A percentile compares a stretch with the other conserved stretches of the same genome.
Evolutionary conservation across 2,329 filamentous ascomycete species (phyloP).

Genomic region (Venturiaceae sp.): DNA sequence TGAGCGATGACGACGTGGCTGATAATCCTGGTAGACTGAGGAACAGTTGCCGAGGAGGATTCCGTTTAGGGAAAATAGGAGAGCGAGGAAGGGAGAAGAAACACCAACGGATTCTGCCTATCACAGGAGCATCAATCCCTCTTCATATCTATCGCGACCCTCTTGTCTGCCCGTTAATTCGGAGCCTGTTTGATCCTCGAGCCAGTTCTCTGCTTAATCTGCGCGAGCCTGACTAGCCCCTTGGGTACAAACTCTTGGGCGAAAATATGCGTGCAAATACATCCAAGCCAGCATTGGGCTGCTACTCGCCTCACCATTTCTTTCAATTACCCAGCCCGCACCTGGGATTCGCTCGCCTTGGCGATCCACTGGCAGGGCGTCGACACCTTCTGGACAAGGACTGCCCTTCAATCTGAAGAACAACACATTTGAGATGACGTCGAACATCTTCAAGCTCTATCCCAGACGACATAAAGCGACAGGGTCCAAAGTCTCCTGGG

Average conservation of each 20-base stretch:
- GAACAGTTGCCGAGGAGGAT: not conserved
- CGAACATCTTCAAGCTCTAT: no score
- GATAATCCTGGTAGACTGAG: not conserved
- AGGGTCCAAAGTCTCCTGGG: no score
- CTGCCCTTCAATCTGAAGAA: not conserved
- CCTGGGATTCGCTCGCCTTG: no score
- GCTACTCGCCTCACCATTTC: not conserved
- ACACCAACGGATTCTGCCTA: not conserved
- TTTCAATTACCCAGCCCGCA: not conserved
- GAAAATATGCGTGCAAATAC: not conserved
- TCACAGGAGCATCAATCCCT: not conserved
- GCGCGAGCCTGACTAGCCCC: not conserved
- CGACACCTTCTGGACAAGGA: not conserved
- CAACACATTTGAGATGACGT: not conserved
- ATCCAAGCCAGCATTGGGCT: not conserved
- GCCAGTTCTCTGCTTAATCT: not conserved
- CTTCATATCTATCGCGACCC: not conserved
- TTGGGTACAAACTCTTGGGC: not conserved
- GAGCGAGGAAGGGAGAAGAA: not conserved
- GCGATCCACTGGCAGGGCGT: not conserved
- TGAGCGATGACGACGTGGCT: not conserved
- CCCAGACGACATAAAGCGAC: no score
- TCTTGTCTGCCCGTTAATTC: not conserved
- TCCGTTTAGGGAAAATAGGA: not conserved
- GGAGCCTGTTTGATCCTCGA: not conserved